These are phyloP conservation scores for Heritiera littoralis DNA, from an alignment of 345 rosid genomes.

Conservation along the genomic window DNA sequence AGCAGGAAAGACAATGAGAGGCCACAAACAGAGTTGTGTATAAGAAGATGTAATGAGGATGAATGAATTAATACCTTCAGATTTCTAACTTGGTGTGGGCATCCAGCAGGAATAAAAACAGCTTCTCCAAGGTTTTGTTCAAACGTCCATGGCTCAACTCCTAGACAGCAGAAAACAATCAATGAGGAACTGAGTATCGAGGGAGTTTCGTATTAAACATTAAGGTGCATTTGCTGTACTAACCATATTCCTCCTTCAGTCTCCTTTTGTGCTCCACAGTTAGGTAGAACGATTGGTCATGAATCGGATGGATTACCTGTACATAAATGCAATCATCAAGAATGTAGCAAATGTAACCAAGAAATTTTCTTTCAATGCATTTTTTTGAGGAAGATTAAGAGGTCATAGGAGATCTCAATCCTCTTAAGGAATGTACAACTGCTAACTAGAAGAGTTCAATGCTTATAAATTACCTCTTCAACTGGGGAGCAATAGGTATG, in stretches of 20 bases:
- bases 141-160: constrained; percentile 92
- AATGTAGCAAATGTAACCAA: background rate
- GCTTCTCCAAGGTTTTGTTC: constrained; percentile 85
- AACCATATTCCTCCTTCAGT: constrained; percentile 79
- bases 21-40: background rate
- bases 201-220: background rate
- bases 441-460: background rate
- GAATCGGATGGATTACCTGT: constrained; percentile 80
- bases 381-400: background rate
- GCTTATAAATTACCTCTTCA: constrained; percentile 46
- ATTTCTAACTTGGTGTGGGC: constrained; percentile 98
- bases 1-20: background rate
- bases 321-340: background rate
- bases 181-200: no score
- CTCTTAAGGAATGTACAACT: background rate
- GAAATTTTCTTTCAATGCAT: background rate
- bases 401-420: background rate
- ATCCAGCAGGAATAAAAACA: constrained; percentile 93
- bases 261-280: constrained; percentile 67
- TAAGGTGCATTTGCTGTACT: constrained; percentile 24
- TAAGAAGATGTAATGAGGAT: no score
- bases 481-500: constrained; percentile 69
- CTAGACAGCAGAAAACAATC: constrained; percentile 34
- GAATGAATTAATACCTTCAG: constrained; percentile 55
- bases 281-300: constrained; percentile 78